Evolutionary conservation across 1,284 basidiomycete genomes (phyloP).

Genomic region (Mycena sp.): DNA sequence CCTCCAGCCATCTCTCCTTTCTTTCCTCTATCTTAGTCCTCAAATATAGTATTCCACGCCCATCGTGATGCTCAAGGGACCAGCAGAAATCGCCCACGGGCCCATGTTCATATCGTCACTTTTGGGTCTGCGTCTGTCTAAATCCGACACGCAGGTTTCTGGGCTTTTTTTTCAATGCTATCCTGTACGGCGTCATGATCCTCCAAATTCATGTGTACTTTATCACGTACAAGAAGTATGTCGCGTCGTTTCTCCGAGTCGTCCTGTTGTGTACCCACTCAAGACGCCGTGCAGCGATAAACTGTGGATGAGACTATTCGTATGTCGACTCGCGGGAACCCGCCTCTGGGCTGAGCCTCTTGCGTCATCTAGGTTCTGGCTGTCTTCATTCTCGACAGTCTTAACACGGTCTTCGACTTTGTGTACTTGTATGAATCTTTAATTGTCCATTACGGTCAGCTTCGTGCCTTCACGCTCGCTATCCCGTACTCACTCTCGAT

Average conservation of each 20-base stretch:
- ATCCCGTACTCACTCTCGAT: background rate
- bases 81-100: background rate
- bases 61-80: slow-evolving; percentile 22
- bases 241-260: background rate
- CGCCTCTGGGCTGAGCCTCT: background rate
- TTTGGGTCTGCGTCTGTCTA: background rate
- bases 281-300: background rate
- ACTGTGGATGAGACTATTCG: background rate
- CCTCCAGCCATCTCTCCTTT: no score
- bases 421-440: slow-evolving; percentile 47
- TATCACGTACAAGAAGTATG: slow-evolving; percentile 38
- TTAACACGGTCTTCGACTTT: slow-evolving; percentile 42
- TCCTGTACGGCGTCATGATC: slow-evolving; percentile 51
- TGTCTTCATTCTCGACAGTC: slow-evolving; percentile 46
- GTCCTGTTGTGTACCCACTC: background rate
- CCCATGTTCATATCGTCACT: background rate
- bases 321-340: background rate
- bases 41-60: no score
- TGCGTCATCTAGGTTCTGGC: slow-evolving; percentile 36
- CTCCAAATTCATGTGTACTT: slow-evolving; percentile 49
- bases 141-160: slow-evolving; percentile 46
- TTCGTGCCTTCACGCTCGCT: background rate
- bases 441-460: slow-evolving; percentile 47
- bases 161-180: slow-evolving; percentile 43
- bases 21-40: background rate